These are phyloP conservation scores for Colletotrichum australisinense DNA, from an alignment of 2,329 filamentous ascomycete species.

Conservation along the genomic window DNA sequence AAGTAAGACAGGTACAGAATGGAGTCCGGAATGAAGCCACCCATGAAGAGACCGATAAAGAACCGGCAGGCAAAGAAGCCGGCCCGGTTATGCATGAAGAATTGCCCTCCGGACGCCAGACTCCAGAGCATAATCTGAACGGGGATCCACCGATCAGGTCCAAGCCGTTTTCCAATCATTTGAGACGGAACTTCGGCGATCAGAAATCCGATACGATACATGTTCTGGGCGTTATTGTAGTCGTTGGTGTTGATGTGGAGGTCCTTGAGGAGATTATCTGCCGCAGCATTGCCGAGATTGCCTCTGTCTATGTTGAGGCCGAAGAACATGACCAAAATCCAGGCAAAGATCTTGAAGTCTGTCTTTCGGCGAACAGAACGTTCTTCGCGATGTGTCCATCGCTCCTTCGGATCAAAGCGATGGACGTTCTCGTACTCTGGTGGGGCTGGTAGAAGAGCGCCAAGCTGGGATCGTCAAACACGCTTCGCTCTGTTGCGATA, in stretches of 20 bases:
- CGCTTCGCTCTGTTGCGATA: not conserved
- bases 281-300: constrained; percentile 49
- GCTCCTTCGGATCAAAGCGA: not conserved
- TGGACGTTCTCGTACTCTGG: not conserved
- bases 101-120: constrained; percentile 47
- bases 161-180: constrained; percentile 60
- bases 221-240: constrained; percentile 60
- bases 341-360: constrained; percentile 45
- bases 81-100: constrained; percentile 41
- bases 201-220: constrained; percentile 61
- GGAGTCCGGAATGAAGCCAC: constrained; percentile 47
- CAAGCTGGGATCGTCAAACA: not conserved
- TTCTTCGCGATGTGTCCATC: not conserved
- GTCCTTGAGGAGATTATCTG: constrained; percentile 47
- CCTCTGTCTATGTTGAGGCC: constrained; percentile 50
- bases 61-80: constrained; percentile 47
- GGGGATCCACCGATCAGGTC: constrained; percentile 61
- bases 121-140: constrained; percentile 55
- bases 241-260: constrained; percentile 51
- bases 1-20: constrained; percentile 68
- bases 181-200: constrained; percentile 66
- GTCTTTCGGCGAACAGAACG: constrained; percentile 38
- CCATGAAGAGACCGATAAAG: constrained; percentile 59
- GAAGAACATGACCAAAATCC: constrained; percentile 49
- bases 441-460: not conserved